Conservation (phyloP, 768 basidiomycete genomes). For the Suillus occidentalis region DNA sequence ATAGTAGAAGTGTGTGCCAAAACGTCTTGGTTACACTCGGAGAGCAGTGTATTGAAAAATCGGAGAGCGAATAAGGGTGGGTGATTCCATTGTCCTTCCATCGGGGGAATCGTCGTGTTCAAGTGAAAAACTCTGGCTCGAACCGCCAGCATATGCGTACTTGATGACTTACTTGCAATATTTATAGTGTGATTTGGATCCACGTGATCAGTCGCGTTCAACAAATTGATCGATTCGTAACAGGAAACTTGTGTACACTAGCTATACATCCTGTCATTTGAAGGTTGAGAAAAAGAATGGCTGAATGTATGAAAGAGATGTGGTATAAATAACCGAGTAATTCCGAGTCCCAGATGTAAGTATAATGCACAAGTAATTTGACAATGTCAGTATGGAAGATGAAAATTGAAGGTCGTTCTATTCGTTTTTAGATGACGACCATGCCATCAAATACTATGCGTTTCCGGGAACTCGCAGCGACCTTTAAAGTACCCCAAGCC, state of each 20-base stretch:
- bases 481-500: background rate
- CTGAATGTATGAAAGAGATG: background rate
- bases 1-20: no score
- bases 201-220: slow-evolving; percentile 1
- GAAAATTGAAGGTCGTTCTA: no score
- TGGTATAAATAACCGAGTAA: background rate
- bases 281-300: background rate
- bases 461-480: background rate
- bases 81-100: background rate
- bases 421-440: background rate
- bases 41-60: no score
- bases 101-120: no score
- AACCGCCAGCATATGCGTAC: no score
- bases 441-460: background rate
- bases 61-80: no score
- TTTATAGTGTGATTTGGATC: background rate
- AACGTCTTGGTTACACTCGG: no score
- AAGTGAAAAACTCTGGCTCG: background rate
- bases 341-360: background rate
- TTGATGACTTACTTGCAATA: no score
- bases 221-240: background rate
- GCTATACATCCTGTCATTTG: background rate
- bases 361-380: background rate
- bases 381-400: background rate
- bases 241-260: background rate